Evolutionary conservation across 2,329 filamentous ascomycete genomes (phyloP).

Genomic region (Venturia carpophila): DNA sequence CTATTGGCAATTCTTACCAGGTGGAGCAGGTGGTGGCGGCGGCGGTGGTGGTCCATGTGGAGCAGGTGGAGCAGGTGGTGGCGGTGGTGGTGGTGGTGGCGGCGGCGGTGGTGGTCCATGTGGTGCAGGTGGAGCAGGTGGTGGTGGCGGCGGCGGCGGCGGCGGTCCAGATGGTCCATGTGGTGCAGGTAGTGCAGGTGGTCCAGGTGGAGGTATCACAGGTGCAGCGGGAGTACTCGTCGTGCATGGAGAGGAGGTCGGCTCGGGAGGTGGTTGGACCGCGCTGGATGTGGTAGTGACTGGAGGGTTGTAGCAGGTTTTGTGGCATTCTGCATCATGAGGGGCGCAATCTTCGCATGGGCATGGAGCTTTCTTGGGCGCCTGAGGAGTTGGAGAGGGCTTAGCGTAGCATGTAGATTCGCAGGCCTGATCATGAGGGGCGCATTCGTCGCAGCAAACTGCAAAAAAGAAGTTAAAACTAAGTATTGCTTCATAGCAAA

Average conservation of each 20-base stretch:
- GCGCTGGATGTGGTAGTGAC: neutral
- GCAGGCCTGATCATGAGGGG: neutral
- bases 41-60: no score
- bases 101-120: no score
- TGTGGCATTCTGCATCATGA: conserved; percentile 3
- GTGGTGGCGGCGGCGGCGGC: neutral
- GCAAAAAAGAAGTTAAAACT: neutral
- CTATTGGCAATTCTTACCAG: no score
- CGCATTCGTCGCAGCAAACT: neutral
- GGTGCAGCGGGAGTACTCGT: neutral
- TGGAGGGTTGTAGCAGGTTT: neutral
- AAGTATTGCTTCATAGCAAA: neutral
- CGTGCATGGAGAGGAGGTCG: no score
- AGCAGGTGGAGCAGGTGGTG: no score
- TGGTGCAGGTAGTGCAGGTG: neutral
- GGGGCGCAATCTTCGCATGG: conserved; percentile 1
- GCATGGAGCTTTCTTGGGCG: neutral
- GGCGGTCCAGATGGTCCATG: neutral
- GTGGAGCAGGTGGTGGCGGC: no score
- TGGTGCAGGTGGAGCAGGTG: neutral
- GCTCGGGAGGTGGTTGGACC: neutral
- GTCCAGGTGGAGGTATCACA: neutral
- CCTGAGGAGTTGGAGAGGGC: neutral
- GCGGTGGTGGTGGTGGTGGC: no score
- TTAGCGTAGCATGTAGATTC: neutral